Evolutionary conservation across 2,329 filamentous ascomycete genomes (phyloP), one percentile per base, ranked within the genome.

Genomic region (Cytospora mali): DNA sequence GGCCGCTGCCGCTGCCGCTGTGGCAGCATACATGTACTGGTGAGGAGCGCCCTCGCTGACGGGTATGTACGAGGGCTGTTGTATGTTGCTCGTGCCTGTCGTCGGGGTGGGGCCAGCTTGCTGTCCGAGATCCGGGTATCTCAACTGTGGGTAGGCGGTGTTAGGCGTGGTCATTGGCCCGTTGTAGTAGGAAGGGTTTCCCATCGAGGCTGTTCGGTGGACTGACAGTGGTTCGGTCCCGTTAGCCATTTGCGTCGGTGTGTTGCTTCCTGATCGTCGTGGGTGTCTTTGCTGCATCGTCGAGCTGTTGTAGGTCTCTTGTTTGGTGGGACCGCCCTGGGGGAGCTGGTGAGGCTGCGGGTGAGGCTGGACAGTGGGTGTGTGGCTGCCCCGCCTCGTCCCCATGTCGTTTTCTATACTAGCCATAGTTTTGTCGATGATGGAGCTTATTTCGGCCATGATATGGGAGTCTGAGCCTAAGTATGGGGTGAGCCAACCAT

Each of bases 321-420:
- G 62, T 18, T 62, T 58, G 27, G 49, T 13, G 18, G 39, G 13
- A 18, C 21, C 39, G 18, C 21, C 6, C n/a, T n/a, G n/a, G 13
- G 50, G 66, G 39, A 6, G 67, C 55, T 35, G 62, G 18, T n/a
- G 68, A 14, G 52, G 23, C 13, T 51, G 52, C 6, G 29, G 28
- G 9, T 31, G n/a, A 25, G 29, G 52, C 0, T 65, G 60, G 28
- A 52, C 33, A 5, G 48, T 31, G 63, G 66, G 3, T 52, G 53
- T 21, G 55, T 64, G 56, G 10, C 61, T 58, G 21, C 35, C 68
- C 13, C 74, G 68, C 51, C 75, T 77, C 48, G 73, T 73, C 48
- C 70, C 68, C 75, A 82, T 81, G 58, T 82, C 82, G 56, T 76
- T 76, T 61, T 84, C 79, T 61, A 86, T 85, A 76, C 79, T 81